Evolutionary conservation across 139 green algal species (phyloP), one percentile per base, ranked within the genome.

Genomic region (Spirogloea muscicola): DNA sequence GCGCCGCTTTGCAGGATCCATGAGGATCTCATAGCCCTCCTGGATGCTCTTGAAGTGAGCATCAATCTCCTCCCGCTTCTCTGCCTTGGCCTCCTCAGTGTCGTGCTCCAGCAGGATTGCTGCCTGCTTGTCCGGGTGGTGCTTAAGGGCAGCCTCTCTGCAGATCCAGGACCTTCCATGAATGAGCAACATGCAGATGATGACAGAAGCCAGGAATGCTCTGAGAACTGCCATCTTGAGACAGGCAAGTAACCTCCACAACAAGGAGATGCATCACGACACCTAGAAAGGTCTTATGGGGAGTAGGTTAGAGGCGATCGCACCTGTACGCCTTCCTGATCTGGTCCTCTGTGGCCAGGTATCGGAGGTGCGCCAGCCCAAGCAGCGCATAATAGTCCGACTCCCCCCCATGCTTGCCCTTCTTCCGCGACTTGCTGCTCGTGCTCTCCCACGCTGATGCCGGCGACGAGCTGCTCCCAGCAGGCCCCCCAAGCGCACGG

Each of bases 81-180:
- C 49, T 5, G 16, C 64, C 68, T 83, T 88, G 1, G 43, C 74
- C 16, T 34, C 77, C 38, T 90, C 77, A n/a, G 84, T 86, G 13
- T 55, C 55, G 1, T 85, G 74, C 43, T 88, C 76, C 5, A 69
- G 66, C 21, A 88, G 55, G 0, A 63, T 62, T 3, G 79, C 34
- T 27, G 88, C 82, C 61, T 85, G 74, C 80, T 98, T 98, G 82
- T 98, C 93, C 0, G 93, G 93, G 77, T 98, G 93, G 68, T 91
- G 76, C 81, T 94, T 87, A 60, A 98, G 68, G 6, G 75, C 68
- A 1, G 68, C 64, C 29, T 82, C 74, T 0, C 70, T 79, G 49
- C 34, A 62, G 9, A n/a, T n/a, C n/a, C n/a, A n/a, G n/a, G n/a
- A n/a, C n/a, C n/a, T n/a, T n/a, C n/a, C n/a, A n/a, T n/a, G n/a